Percentiles rank a stretch among this genome's conserved stretches.
These are phyloP conservation scores for Hortiboletus flavorubellus DNA, from an alignment of 768 basidiomycete species.

Conservation along the genomic window DNA sequence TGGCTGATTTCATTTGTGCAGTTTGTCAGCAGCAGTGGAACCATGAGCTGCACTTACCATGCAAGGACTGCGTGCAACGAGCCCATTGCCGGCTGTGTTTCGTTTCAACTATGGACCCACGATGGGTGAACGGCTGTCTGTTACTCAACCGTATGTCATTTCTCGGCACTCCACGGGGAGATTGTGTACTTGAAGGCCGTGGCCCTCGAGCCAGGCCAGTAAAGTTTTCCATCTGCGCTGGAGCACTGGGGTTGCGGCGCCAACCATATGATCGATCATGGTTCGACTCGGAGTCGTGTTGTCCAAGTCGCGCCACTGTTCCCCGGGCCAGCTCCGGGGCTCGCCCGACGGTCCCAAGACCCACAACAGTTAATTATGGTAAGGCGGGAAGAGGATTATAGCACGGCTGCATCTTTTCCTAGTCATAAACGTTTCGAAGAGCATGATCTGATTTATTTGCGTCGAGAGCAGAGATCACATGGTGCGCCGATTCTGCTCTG, in stretches of 20 bases:
- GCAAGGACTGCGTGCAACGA: constrained; percentile 51
- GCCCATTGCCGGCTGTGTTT: constrained; percentile 57
- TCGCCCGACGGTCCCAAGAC: too few species aligned
- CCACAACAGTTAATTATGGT: neutral
- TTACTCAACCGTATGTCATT: constrained; percentile 46
- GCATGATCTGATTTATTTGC: too few species aligned
- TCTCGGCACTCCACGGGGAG: constrained; percentile 51
- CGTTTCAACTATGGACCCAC: neutral
- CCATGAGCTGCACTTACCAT: constrained; percentile 33
- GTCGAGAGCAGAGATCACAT: constrained; percentile 2
- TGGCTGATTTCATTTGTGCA: constrained; percentile 36
- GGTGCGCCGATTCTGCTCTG: neutral
- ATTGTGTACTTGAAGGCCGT: constrained; percentile 43
- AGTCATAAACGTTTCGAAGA: too few species aligned
- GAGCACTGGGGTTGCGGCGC: neutral
- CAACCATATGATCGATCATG: constrained; percentile 1
- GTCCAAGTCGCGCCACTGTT: too few species aligned
- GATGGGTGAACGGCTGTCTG: constrained; percentile 1
- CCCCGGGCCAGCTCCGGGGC: too few species aligned
- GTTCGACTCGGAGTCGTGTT: too few species aligned
- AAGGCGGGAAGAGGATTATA: neutral
- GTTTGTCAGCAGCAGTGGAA: neutral
- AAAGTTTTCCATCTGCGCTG: constrained; percentile 43
- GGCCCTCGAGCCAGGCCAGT: constrained; percentile 48
- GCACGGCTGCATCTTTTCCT: too few species aligned